Conservation (phyloP, 2,329 filamentous ascomycete species). For the Hypoxylon sp. region DNA sequence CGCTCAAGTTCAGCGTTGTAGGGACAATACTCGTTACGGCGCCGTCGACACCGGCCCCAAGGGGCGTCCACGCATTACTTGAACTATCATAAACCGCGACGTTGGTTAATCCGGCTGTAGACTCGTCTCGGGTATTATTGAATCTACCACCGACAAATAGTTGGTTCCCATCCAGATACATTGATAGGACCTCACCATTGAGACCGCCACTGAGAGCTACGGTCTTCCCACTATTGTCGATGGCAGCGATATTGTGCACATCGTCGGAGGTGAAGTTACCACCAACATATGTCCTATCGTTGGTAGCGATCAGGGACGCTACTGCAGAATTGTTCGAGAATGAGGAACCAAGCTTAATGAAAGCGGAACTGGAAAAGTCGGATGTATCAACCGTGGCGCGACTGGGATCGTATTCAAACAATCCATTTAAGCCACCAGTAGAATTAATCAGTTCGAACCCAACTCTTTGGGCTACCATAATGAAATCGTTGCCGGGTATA, state of each 20-base stretch:
- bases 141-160: constrained; percentile 91
- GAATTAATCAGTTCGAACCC: constrained; percentile 81
- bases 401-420: constrained; percentile 89
- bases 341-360: constrained; percentile 81
- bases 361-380: constrained; percentile 78
- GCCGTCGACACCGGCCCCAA: constrained; percentile 90
- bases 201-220: constrained; percentile 79
- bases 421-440: constrained; percentile 85
- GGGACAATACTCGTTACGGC: constrained; percentile 81
- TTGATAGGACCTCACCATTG: constrained; percentile 81
- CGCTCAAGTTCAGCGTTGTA: constrained; percentile 83
- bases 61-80: constrained; percentile 78
- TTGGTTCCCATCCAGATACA: constrained; percentile 75
- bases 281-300: constrained; percentile 79
- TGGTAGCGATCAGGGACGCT: constrained; percentile 74
- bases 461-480: constrained; percentile 90
- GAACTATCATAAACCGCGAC: constrained; percentile 82
- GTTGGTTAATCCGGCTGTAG: constrained; percentile 76
- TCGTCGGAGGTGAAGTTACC: constrained; percentile 84
- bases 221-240: constrained; percentile 74
- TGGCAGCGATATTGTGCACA: constrained; percentile 82
- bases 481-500: constrained; percentile 68
- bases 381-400: constrained; percentile 69
- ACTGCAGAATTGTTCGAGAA: constrained; percentile 79
- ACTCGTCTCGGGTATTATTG: constrained; percentile 76